Evolutionary conservation across 257 asterid species (phyloP), one percentile per base, ranked within the genome.

Genomic region (Lantana camara): DNA sequence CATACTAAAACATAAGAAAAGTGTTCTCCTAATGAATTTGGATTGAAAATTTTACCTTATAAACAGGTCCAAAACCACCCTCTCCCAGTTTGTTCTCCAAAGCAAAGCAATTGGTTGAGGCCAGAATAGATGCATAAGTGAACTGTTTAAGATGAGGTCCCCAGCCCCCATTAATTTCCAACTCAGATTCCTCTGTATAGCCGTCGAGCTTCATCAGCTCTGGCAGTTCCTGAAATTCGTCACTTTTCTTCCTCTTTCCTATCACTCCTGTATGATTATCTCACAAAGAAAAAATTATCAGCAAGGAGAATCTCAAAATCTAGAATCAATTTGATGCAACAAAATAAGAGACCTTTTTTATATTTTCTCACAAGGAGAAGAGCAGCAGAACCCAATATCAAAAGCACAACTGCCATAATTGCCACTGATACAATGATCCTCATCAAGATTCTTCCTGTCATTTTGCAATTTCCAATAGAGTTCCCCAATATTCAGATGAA

Each of bases 41-140:
- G 40, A 35, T 35, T 35, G 2, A 27, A 27, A 27, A 5, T 27
- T 27, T 27, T n/a, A n/a, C n/a, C n/a, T n/a, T n/a, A n/a, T n/a
- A n/a, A n/a, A n/a, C n/a, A n/a, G n/a, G n/a, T n/a, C n/a, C n/a
- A n/a, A n/a, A n/a, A n/a, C n/a, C n/a, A n/a, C n/a, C n/a, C n/a
- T n/a, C n/a, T n/a, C 76, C 84, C 10, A 81, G 73, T 65, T 78
- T 73, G 34, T 78, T 41, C 48, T 48, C 37, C 6, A 12, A 20
- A 8, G 84, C 75, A 63, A 78, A 78, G 49, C 61, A 45, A 20
- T 70, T 57, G 12, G 84, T 75, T 11, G 84, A 68, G 7, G 70
- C 72, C 44, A 67, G 29, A 19, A 75, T 40, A 9, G 72, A 64
- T 8, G 59, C 69, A 42, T 72, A 66, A 59, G 71, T 70, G 40